Percentiles rank a stretch among this genome's conserved stretches.
Evolutionary conservation across 345 rosid genomes (phyloP).

Genomic region (Aquilaria yunnanensis): DNA sequence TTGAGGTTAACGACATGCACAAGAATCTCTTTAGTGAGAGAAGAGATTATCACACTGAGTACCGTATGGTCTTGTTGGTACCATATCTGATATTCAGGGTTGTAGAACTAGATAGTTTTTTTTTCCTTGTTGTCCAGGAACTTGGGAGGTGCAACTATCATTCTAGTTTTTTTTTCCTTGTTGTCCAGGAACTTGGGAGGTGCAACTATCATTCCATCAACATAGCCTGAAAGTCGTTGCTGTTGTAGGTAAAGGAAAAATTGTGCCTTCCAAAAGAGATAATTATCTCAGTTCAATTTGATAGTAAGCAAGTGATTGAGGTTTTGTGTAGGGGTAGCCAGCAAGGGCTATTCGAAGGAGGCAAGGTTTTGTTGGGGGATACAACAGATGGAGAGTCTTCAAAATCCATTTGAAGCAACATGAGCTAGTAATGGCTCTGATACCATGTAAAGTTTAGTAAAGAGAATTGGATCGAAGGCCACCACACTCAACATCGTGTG

Average conservation of each 20-base stretch:
- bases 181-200: neutral
- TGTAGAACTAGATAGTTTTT: neutral
- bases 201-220: neutral
- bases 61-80: neutral
- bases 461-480: no score
- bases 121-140: neutral
- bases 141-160: neutral
- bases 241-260: neutral
- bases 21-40: neutral
- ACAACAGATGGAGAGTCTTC: no score
- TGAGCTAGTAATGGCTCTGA: no score
- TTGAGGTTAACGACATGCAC: neutral
- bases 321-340: no score
- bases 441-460: no score
- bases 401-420: no score
- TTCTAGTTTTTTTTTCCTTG: neutral
- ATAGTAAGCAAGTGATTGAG: no score
- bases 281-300: neutral
- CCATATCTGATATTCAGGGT: neutral
- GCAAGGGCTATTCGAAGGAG: no score
- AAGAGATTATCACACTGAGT: neutral
- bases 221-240: neutral
- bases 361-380: no score
- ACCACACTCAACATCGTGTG: no score
- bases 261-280: neutral